Conservation (phyloP, 371 early-diverging fungal species). For the Syncephalastrum sp. region DNA sequence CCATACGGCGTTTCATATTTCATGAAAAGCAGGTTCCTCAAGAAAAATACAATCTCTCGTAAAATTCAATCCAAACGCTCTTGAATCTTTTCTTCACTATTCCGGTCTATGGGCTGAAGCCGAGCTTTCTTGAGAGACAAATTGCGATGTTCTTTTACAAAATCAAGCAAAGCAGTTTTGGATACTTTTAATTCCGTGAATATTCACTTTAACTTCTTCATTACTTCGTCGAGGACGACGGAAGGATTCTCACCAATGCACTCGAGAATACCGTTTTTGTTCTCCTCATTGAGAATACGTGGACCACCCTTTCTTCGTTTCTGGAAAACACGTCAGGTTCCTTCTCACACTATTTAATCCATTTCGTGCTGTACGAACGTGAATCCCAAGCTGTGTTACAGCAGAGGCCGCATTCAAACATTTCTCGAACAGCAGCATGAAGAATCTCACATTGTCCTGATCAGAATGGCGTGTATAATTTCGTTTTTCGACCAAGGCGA, state of each 20-base stretch:
- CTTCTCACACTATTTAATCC: constrained; percentile 18
- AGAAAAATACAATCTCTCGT: no score
- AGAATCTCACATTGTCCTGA: constrained; percentile 10
- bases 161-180: no score
- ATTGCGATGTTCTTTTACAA: no score
- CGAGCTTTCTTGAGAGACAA: no score
- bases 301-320: constrained; percentile 13
- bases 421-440: neutral
- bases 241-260: constrained; percentile 17
- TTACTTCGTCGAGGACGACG: constrained; percentile 1
- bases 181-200: no score
- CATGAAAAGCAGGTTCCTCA: no score
- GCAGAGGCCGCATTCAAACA: constrained; percentile 14
- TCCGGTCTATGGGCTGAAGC: no score
- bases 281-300: constrained; percentile 13
- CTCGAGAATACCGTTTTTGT: constrained; percentile 12
- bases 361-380: constrained; percentile 18
- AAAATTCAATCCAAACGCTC: no score
- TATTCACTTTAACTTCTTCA: neutral
- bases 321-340: constrained; percentile 10
- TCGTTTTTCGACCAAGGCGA: neutral
- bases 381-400: constrained; percentile 15
- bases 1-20: no score
- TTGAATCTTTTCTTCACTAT: no score
- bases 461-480: constrained; percentile 13